Evolutionary conservation across 2,329 filamentous ascomycete genomes (phyloP), one percentile per base, ranked within the genome.

Genomic region (Trichophyton simii): DNA sequence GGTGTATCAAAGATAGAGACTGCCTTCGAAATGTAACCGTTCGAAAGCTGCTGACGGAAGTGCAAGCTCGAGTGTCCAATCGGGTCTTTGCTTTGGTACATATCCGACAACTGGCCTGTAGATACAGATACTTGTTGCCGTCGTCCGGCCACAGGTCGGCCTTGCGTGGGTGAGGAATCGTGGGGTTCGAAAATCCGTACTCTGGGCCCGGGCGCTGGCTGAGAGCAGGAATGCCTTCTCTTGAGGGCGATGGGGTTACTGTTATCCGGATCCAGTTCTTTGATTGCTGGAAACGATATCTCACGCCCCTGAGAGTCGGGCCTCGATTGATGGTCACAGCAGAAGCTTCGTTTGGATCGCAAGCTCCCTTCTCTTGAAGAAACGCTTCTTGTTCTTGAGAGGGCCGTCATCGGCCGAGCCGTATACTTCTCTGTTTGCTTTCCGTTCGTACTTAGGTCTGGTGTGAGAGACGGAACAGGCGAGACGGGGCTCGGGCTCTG

Each of bases 201-300:
- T 6, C 71, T 28, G 1, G 52, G 13, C 3, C 22, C 25, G 11
- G 28, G 70, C 3, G 73, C 72, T n/a, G 69, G 67, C 18, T 73
- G 72, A 28, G 73, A 74, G 59, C 76, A 74, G 13, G 74, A 76
- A 65, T 76, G 74, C 60, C 74, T 69, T 63, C 74, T 70, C 61
- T 61, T 64, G 18, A 68, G 71, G 18, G 25, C 28, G 3, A 4
- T n/a, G 1, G 41, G 8, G 66, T 60, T 38, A 11, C 25, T 13
- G 15, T 48, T 34, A 1, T 63, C 50, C n/a, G 34, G 38, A 41
- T 64, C 64, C 13, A 64, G 34, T 3, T 60, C 60, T 54, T 65
- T 66, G 36, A 66, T 50, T n/a, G 64, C 65, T 8, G 65, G 64
- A 44, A 65, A 64, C 4, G 64, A 65, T 15, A 66, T 22, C 59